Conservation (phyloP, 257 asterid genomes). For the Nicotiana attenuata region DNA sequence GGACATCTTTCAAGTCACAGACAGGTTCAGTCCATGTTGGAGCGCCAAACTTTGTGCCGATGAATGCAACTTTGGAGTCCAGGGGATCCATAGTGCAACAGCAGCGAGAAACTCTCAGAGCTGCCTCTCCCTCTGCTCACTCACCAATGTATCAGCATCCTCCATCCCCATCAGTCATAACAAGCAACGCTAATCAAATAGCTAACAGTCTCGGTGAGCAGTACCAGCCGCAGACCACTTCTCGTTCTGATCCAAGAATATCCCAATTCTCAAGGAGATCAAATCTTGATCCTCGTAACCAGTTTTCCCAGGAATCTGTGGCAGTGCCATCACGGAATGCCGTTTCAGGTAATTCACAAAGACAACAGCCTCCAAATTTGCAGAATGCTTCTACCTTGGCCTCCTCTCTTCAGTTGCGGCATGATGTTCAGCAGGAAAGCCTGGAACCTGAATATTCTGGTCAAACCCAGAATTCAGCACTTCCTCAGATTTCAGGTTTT, state of each 20-base stretch:
- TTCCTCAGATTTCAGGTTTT: conserved; percentile 31
- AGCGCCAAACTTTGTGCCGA: conserved; percentile 31
- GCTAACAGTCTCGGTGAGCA: conserved; percentile 38
- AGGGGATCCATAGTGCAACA: conserved; percentile 10
- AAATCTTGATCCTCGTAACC: conserved; percentile 26
- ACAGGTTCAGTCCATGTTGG: conserved; percentile 36
- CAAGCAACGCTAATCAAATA: conserved; percentile 26
- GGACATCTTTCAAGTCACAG: conserved; percentile 37
- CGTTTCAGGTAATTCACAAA: conserved; percentile 29
- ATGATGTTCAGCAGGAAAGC: conserved; percentile 33
- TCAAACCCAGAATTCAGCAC: conserved; percentile 11
- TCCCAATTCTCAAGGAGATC: conserved; percentile 38
- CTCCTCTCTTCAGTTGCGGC: conserved; percentile 36
- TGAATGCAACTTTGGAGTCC: conserved; percentile 28
- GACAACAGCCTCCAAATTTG: conserved; percentile 28
- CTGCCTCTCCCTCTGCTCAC: conserved; percentile 40
- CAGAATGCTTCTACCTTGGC: conserved; percentile 26
- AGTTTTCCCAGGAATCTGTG: conserved; percentile 34
- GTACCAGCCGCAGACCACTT: conserved; percentile 34
- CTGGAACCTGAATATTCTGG: conserved; percentile 20
- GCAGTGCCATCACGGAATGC: conserved; percentile 29
- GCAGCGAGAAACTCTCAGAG: conserved; percentile 26
- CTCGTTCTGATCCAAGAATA: conserved; percentile 66
- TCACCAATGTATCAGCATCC: conserved; percentile 38
- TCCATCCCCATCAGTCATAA: conserved; percentile 33